A percentile compares a stretch with the other conserved stretches of the same genome.
Evolutionary conservation across 1,284 basidiomycete species (phyloP).

Genomic region (Inonotus obliquus): DNA sequence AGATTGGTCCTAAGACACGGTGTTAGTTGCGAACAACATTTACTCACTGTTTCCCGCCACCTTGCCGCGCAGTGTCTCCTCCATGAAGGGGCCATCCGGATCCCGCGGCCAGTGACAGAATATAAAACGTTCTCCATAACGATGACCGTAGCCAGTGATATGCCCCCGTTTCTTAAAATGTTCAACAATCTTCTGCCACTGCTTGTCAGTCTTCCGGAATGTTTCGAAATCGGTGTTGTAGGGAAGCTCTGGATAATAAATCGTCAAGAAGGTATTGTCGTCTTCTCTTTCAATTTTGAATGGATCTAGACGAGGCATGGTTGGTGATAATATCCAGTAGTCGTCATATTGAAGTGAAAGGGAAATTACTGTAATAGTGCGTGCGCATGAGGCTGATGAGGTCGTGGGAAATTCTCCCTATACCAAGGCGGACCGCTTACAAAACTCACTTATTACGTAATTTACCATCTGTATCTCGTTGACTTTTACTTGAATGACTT

Average conservation of each 20-base stretch:
- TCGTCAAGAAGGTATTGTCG: neutral
- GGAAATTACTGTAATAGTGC: too few relatives aligned
- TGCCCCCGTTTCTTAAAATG: neutral
- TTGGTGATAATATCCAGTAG: neutral
- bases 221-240: slow-evolving; percentile 15
- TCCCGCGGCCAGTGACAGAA: slow-evolving; percentile 33
- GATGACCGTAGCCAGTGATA: neutral
- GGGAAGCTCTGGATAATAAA: neutral
- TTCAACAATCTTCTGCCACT: slow-evolving; percentile 9
- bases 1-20: slow-evolving; percentile 18
- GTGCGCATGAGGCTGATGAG: too few relatives aligned
- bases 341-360: neutral
- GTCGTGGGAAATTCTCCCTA: too few relatives aligned
- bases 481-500: too few relatives aligned
- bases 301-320: neutral
- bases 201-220: slow-evolving; percentile 16
- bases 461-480: too few relatives aligned
- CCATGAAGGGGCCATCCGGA: slow-evolving; percentile 28
- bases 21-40: neutral
- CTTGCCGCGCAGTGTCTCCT: slow-evolving; percentile 21
- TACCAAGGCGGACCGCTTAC: too few relatives aligned
- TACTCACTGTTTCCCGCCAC: slow-evolving; percentile 9
- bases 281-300: neutral
- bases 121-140: slow-evolving; percentile 22
- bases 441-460: too few relatives aligned